These are phyloP conservation scores for Penicillium palitans DNA, from an alignment of 2,329 filamentous ascomycete genomes.

Conservation along the genomic window DNA sequence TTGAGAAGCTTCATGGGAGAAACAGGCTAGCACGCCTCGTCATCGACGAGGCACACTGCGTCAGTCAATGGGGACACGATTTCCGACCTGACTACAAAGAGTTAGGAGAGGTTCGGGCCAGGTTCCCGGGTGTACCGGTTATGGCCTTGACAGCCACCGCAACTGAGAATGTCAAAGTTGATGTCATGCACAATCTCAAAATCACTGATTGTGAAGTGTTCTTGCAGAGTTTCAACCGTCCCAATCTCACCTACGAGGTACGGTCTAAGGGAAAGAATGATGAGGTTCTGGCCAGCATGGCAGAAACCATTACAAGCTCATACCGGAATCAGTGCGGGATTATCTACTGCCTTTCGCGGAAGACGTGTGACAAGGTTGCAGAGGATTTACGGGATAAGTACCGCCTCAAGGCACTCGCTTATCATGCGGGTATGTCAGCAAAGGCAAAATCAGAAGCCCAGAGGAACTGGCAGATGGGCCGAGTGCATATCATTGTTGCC, in stretches of 20 bases:
- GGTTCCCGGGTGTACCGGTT: conserved; percentile 77
- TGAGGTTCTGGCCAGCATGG: conserved; percentile 55
- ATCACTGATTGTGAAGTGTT: conserved; percentile 78
- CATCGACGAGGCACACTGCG: conserved; percentile 98
- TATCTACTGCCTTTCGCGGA: conserved; percentile 86
- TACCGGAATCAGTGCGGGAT: conserved; percentile 79
- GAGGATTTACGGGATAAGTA: conserved; percentile 60
- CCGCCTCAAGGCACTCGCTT: conserved; percentile 74
- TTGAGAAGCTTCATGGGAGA: conserved; percentile 68
- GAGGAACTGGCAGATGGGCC: conserved; percentile 76
- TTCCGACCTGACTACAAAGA: conserved; percentile 95
- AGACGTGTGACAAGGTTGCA: conserved; percentile 78
- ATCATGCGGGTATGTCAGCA: conserved; percentile 76
- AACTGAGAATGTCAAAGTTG: conserved; percentile 86
- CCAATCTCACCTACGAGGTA: conserved; percentile 89
- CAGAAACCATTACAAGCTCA: conserved; percentile 62
- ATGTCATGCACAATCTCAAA: conserved; percentile 87
- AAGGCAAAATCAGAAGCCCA: conserved; percentile 71
- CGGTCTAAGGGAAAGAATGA: conserved; percentile 65
- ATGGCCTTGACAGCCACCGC: conserved; percentile 96
- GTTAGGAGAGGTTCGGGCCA: conserved; percentile 70
- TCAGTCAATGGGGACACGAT: conserved; percentile 98
- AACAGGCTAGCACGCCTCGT: conserved; percentile 83
- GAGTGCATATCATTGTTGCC: conserved; percentile 85
- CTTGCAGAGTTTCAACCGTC: conserved; percentile 93